These are phyloP conservation scores for Paxillus involutus DNA, from an alignment of 768 basidiomycete genomes.

Conservation along the genomic window DNA sequence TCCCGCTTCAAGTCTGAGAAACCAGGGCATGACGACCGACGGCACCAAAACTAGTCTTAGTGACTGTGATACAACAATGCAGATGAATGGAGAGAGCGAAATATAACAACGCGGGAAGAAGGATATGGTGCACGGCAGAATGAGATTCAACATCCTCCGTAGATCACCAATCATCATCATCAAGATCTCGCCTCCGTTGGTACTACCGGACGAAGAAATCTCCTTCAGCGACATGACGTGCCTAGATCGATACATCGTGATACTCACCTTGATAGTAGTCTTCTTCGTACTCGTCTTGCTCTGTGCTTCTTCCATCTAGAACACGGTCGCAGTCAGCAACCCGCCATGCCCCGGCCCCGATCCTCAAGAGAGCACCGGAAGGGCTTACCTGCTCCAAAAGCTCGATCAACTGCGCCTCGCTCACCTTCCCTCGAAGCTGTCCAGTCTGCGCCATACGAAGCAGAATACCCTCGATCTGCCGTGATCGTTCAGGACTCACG, in stretches of 20 bases:
- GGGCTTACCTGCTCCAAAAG: slow-evolving; percentile 75
- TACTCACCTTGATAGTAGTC: slow-evolving; percentile 57
- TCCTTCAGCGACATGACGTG: slow-evolving; percentile 1
- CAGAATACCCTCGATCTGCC: slow-evolving; percentile 77
- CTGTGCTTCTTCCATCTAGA: slow-evolving; percentile 55
- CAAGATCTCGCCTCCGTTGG: slow-evolving; percentile 64
- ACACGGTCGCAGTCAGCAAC: slow-evolving; percentile 10
- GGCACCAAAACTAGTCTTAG: background rate
- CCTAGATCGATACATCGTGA: background rate
- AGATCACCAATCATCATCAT: slow-evolving; percentile 56
- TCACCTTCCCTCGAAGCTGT: slow-evolving; percentile 74
- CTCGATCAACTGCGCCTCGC: slow-evolving; percentile 80
- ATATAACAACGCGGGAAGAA: background rate
- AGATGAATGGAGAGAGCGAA: background rate
- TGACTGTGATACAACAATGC: slow-evolving; percentile 1
- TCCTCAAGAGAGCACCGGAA: background rate
- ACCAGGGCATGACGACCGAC: background rate
- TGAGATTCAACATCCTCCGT: background rate
- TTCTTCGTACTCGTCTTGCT: slow-evolving; percentile 50
- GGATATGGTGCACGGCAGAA: background rate
- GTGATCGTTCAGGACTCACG: slow-evolving; percentile 79
- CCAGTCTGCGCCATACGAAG: slow-evolving; percentile 83
- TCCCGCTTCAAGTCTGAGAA: background rate
- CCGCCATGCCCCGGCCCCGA: background rate
- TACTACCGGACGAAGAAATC: slow-evolving; percentile 37